Evolutionary conservation across 352 stramenopile genomes (phyloP).

Genomic region (Pythium utonaiense): DNA sequence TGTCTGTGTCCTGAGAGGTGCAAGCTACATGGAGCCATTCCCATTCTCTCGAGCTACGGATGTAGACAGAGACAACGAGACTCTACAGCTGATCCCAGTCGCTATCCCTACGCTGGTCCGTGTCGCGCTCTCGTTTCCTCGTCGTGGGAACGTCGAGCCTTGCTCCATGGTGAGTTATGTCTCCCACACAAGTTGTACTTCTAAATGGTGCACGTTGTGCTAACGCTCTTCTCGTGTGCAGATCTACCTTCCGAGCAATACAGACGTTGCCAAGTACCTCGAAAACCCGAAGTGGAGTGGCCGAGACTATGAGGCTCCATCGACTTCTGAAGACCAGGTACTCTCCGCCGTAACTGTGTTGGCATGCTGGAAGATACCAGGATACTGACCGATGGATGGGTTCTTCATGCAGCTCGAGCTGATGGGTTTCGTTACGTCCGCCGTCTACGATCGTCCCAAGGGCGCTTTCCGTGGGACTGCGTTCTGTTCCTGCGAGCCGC

Average conservation of each 20-base stretch:
- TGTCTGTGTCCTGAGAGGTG: slow-evolving; percentile 56
- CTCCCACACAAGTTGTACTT: background rate
- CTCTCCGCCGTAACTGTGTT: too few relatives aligned
- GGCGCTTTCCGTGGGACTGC: slow-evolving; percentile 52
- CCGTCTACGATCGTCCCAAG: slow-evolving; percentile 78
- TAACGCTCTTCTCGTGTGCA: slow-evolving; percentile 5
- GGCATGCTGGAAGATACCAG: too few relatives aligned
- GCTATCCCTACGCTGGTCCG: slow-evolving; percentile 69
- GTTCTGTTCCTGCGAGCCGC: slow-evolving; percentile 59
- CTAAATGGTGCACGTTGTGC: too few relatives aligned
- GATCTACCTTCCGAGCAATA: slow-evolving; percentile 22
- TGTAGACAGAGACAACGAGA: background rate
- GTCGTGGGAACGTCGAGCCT: slow-evolving; percentile 48
- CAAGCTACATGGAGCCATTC: slow-evolving; percentile 71
- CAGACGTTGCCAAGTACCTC: slow-evolving; percentile 7
- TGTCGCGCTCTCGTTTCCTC: slow-evolving; percentile 46
- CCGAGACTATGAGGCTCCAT: too few relatives aligned
- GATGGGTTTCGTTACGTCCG: slow-evolving; percentile 66
- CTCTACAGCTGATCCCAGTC: slow-evolving; percentile 33
- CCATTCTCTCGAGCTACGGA: slow-evolving; percentile 34
- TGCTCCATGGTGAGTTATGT: slow-evolving; percentile 59
- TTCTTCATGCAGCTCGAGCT: slow-evolving; percentile 19
- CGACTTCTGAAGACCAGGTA: too few relatives aligned
- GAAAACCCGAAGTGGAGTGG: slow-evolving; percentile 23
- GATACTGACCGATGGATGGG: too few relatives aligned